Evolutionary conservation across 2,329 filamentous ascomycete genomes (phyloP), one percentile per base, ranked within the genome.

Genomic region (Diaporthe vexans): DNA sequence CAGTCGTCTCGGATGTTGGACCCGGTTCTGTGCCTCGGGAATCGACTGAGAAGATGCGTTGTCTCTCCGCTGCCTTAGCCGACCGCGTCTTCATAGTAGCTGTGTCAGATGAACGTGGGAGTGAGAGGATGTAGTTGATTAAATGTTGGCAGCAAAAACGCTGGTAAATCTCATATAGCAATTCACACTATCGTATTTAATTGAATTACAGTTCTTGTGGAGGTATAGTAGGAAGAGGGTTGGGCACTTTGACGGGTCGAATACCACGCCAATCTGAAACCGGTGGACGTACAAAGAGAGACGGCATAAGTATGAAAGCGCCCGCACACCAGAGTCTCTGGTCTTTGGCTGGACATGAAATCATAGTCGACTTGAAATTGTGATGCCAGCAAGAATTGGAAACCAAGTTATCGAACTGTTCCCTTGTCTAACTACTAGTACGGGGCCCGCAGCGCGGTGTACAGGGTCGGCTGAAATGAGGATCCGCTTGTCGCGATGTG

Each of bases 291-390:
- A 63, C 59, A 63, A 63, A n/a, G 40, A 63, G 10, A 63, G 10
- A 43, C 5, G 40, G 17, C 19, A 21, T 10, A 7, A 5, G 4
- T 6, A 9, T 33, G 40, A 63, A 63, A 63, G 59, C 48, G 15
- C 9, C 37, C 4, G 8, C 15, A 11, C 8, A 21, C 10, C 37
- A 1, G 37, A 29, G 2, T 26, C 0, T 6, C 6, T 17, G 2
- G 17, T 8, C 21, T 9, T 24, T n/a, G n/a, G 17, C 1, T 2
- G 1, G 3, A 17, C 2, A 1, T 11, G 5, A 21, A 13, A 10
- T 37, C 11, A 8, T 1, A n/a, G 46, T 19, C 13, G 2, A 51
- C 3, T 37, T 10, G 37, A 37, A 13, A 37, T 10, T 3, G 1
- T 3, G 10, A 37, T 37, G 11, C 37, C 29, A 33, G 4, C 29